A percentile compares a stretch with the other conserved stretches of the same genome.
These are phyloP conservation scores for Pyrrhoderma lamaoense DNA, from an alignment of 1,284 basidiomycete genomes.

Conservation along the genomic window DNA sequence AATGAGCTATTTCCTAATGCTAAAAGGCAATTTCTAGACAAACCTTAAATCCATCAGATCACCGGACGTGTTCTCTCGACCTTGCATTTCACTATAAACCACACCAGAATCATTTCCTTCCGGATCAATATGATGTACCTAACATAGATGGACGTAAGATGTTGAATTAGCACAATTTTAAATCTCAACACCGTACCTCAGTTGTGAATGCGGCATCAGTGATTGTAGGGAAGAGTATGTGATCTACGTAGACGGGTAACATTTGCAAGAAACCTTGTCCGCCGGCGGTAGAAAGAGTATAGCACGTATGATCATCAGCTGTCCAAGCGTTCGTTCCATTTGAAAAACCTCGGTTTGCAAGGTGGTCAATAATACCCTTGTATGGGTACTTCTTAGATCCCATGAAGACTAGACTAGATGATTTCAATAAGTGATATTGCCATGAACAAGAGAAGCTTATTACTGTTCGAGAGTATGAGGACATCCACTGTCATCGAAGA, in stretches of 20 bases:
- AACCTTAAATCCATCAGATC: slow-evolving; percentile 87
- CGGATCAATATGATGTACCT: slow-evolving; percentile 90
- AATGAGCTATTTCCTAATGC: neutral
- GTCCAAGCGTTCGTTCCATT: slow-evolving; percentile 88
- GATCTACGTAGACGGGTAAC: slow-evolving; percentile 93
- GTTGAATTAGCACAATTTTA: neutral
- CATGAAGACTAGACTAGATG: slow-evolving; percentile 77
- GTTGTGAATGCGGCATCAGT: slow-evolving; percentile 89
- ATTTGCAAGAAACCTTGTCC: slow-evolving; percentile 93
- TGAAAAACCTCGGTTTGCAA: slow-evolving; percentile 96
- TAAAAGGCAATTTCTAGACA: slow-evolving; percentile 20
- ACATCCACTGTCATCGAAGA: slow-evolving; percentile 89
- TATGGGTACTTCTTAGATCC: slow-evolving; percentile 93
- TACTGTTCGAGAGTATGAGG: slow-evolving; percentile 94
- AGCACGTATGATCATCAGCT: slow-evolving; percentile 85
- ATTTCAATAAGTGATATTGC: slow-evolving; percentile 15
- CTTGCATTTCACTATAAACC: slow-evolving; percentile 98
- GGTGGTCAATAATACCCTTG: slow-evolving; percentile 94
- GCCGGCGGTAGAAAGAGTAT: slow-evolving; percentile 96
- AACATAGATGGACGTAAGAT: slow-evolving; percentile 17
- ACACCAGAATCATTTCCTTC: slow-evolving; percentile 93
- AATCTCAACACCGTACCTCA: too few relatives aligned
- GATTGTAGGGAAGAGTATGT: slow-evolving; percentile 94
- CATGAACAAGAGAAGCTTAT: slow-evolving; percentile 5
- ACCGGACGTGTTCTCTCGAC: slow-evolving; percentile 85